phyloP scores from a whole-genome alignment of 805 yeast genomes.

The Torulaspora delbrueckii region DNA sequence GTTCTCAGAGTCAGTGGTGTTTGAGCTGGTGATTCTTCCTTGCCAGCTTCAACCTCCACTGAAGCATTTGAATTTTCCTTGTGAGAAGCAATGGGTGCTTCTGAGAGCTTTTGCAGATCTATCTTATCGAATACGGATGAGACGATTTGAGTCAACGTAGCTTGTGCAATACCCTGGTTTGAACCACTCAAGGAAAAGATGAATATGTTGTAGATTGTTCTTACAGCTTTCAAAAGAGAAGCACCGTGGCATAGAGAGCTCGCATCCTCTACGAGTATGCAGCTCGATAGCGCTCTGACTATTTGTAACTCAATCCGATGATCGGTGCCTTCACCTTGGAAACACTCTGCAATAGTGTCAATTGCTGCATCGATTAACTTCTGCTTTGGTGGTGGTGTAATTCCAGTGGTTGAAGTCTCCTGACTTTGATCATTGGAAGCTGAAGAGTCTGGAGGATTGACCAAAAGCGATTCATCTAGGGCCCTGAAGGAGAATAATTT shows the following conservation, averaged over 20 bases:
- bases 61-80: constrained; percentile 26
- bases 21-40: constrained; percentile 31
- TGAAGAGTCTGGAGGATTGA: constrained; percentile 41
- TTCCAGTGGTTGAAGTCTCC: constrained; percentile 33
- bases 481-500: constrained; percentile 79
- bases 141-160: constrained; percentile 86
- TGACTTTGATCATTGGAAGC: constrained; percentile 31
- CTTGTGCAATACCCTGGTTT: constrained; percentile 94
- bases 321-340: constrained; percentile 90
- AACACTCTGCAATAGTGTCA: constrained; percentile 76
- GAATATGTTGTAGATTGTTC: constrained; percentile 91
- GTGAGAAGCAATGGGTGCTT: constrained; percentile 23
- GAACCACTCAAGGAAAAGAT: constrained; percentile 73
- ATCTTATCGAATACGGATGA: constrained; percentile 74
- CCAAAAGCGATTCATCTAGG: constrained; percentile 56
- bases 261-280: constrained; percentile 71
- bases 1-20: constrained; percentile 52
- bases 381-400: constrained; percentile 51
- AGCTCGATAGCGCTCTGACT: constrained; percentile 84
- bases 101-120: constrained; percentile 31
- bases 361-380: constrained; percentile 76
- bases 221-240: constrained; percentile 77
- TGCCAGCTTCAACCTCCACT: constrained; percentile 15
- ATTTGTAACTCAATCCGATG: constrained; percentile 87
- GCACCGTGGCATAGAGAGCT: constrained; percentile 81